Evolutionary conservation across 805 yeast genomes (phyloP), one percentile per base, ranked within the genome.

Genomic region (Candida namnaoensis): DNA sequence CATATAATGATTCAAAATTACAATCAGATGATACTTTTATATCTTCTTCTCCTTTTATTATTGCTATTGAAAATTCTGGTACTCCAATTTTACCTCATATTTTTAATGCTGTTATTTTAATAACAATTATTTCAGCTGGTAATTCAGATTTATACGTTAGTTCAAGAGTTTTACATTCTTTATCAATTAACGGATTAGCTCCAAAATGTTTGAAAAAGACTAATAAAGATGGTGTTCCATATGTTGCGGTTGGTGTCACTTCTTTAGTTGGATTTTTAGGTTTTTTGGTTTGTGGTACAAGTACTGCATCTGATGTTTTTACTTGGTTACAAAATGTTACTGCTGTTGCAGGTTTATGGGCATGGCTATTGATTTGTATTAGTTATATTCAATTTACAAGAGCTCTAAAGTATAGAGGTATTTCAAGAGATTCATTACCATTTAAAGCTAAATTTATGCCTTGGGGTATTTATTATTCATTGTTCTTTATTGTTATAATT

Each of bases 121-220:
- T 71, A 15, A 76, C 87, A 15, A 72, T 80, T 40, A 66, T 79
- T 38, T 80, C 87, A 15, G 87, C 88, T 19, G 88, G 78, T 51
- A 81, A 81, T 61, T 79, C 87, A 11, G 78, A 79, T 53, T 66
- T 81, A 33, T 80, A 80, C 60, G 76, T 79, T 49, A 83, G 85
- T 40, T 79, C 87, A 3, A 66, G 88, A 61, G 65, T 78, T 36
- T 54, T 81, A 39, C 79, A 69, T 52, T 78, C 79, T 13, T 66
- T 82, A 58, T 76, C 81, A n/a, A 66, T 69, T 47, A 68, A 71
- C 36, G 68, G 71, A 7, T 65, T 70, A 41, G 85, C 84, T 5
- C 87, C 87, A 26, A 66, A 58, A 44, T 48, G 70, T 41, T 74
- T 78, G 50, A 51, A 54, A n/a, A 56, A 56, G 35, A 70, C 80